phyloP scores from a whole-genome alignment of 2,329 filamentous ascomycete genomes.

The Trichoderma endophyticum region DNA sequence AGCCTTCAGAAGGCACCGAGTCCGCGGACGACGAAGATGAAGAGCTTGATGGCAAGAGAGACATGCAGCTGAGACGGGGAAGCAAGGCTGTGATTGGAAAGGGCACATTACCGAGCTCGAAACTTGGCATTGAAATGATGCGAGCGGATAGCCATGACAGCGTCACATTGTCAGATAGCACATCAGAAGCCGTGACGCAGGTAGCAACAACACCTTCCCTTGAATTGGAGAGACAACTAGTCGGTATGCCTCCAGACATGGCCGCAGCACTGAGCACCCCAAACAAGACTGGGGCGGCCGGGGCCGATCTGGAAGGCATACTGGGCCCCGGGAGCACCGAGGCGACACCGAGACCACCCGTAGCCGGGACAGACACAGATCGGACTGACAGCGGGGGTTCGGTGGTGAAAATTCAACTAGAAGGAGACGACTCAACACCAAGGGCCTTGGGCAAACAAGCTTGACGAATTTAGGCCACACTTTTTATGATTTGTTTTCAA shows the following conservation, averaged over 20 bases:
- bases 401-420: background rate
- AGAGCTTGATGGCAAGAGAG: slow-evolving; percentile 61
- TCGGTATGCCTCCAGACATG: slow-evolving; percentile 23
- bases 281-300: slow-evolving; percentile 18
- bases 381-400: slow-evolving; percentile 13
- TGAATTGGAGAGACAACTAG: slow-evolving; percentile 35
- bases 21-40: slow-evolving; percentile 95
- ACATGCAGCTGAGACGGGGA: slow-evolving; percentile 47
- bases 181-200: slow-evolving; percentile 51
- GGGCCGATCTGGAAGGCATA: background rate
- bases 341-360: slow-evolving; percentile 43
- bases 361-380: slow-evolving; percentile 16
- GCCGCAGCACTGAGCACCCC: slow-evolving; percentile 27
- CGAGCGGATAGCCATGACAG: slow-evolving; percentile 92
- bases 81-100: slow-evolving; percentile 43
- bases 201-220: slow-evolving; percentile 48
- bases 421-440: slow-evolving; percentile 42
- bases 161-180: slow-evolving; percentile 53
- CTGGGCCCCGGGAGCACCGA: slow-evolving; percentile 33
- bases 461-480: background rate
- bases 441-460: slow-evolving; percentile 31
- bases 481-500: background rate
- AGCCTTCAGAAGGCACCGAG: slow-evolving; percentile 70
- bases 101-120: slow-evolving; percentile 69
- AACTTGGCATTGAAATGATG: slow-evolving; percentile 97